Evolutionary conservation across 75 land plant genomes (phyloP), one percentile per base, ranked within the genome.

Genomic region (Azolla pinnata): DNA sequence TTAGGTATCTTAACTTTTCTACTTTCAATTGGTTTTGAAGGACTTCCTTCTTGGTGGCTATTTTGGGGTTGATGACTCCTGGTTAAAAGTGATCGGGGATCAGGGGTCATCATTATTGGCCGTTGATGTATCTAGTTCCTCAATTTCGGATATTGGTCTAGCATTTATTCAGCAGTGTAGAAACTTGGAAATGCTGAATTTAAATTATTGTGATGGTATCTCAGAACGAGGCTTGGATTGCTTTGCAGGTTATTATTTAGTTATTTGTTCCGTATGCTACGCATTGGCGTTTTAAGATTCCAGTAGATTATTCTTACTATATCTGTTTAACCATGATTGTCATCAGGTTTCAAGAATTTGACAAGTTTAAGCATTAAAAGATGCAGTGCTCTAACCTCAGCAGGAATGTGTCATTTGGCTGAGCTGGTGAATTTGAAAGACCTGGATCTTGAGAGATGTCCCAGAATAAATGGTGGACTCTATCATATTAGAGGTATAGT

Each of bases 361-460:
- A 88, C 89, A 54, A 71, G 75, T 14, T 66, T 92, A 67, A 82
- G 95, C 62, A 71, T 92, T 33, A 95, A 79, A 61, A 82, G 67
- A 48, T 88, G 76, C 64, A 70, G 53, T 66, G 52, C 71, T 40
- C 75, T 92, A 32, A 85, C 83, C 59, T 81, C 79, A 33, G 59
- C 74, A 59, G 89, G 90, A 58, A 82, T 92, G 90, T 57, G 61
- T 63, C 71, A 76, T 31, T 75, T 92, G 44, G 51, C 77, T 25
- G 54, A 66, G 56, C 77, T 92, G 55, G 61, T 70, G 19, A 84
- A 82, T 49, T 72, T 92, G 63, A 70, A 67, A 46, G 66, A 69
- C 33, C 71, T 92, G 64, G 97, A 92, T 62, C 64, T 92, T 42
- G 97, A 92, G 64, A 70, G 84, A 65, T 88, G 95, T 46, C 67